Evolutionary conservation across 495 filamentous ascomycete species (phyloP).

Genomic region (Aspergillus asperescens): DNA sequence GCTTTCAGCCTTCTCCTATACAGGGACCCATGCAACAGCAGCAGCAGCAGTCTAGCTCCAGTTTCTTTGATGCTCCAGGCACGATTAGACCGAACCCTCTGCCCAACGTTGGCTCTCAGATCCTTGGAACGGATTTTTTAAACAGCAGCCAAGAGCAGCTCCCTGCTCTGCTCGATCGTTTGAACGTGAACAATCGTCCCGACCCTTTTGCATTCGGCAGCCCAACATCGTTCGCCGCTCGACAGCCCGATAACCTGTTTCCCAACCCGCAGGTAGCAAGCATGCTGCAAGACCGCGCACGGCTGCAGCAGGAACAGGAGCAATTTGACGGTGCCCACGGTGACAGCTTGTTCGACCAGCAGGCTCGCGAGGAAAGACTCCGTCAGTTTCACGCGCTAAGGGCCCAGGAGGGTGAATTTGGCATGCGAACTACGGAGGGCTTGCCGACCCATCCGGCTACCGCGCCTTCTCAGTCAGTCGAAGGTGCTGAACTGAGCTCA

Average conservation of each 20-base stretch:
- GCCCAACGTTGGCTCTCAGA: conserved; percentile 45
- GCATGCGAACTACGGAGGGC: conserved; percentile 38
- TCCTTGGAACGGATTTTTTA: conserved; percentile 43
- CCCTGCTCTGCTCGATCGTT: conserved; percentile 53
- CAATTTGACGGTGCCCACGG: conserved; percentile 50
- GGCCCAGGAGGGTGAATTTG: conserved; percentile 46
- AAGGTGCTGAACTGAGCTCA: conserved; percentile 18
- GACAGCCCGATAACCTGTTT: conserved; percentile 49
- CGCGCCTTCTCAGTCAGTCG: conserved; percentile 9
- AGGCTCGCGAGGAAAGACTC: conserved; percentile 53
- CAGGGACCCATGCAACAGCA: conserved; percentile 59
- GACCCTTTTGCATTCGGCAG: conserved; percentile 50
- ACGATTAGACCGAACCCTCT: conserved; percentile 37
- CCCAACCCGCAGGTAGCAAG: conserved; percentile 55
- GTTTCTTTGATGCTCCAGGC: conserved; percentile 65
- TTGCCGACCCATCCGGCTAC: conserved; percentile 39
- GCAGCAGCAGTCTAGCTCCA: conserved; percentile 40
- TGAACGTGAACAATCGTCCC: conserved; percentile 48
- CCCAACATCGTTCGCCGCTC: conserved; percentile 43
- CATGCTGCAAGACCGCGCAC: conserved; percentile 57
- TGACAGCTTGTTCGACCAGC: conserved; percentile 46
- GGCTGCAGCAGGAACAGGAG: conserved; percentile 59
- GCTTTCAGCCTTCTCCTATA: conserved; percentile 65
- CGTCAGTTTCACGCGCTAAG: conserved; percentile 60
- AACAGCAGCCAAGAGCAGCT: conserved; percentile 56